Evolutionary conservation across 306 rosid species (phyloP), one percentile per base, ranked within the genome.

Genomic region (Cajanus cajan): DNA sequence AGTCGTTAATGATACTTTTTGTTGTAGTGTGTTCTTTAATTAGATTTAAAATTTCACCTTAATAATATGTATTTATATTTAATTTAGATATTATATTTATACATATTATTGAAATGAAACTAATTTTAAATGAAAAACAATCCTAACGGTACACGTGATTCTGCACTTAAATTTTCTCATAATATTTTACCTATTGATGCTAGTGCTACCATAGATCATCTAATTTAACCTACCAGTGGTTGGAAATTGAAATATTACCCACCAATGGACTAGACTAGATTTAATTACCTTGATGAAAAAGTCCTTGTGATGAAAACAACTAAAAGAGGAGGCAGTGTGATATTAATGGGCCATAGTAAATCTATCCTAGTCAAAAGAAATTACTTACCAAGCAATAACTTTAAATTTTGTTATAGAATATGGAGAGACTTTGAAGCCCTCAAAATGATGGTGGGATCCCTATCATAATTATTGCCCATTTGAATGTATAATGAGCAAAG

Each of bases 301-400:
- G 80, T 52, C 59, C 41, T 73, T 65, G 77, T 55, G 68, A 76
- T 52, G 62, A 50, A 67, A 77, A 68, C 62, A 40, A 58, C 58
- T 47, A 43, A 85, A 88, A 86, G 87, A 79, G 88, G 88, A 85
- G 87, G 93, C 92, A 89, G 71, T 80, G 83, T 81, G 83, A 92
- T 88, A 87, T 89, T 92, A 79, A 75, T 87, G 92, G 93, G 93
- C 92, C 97, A 89, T 70, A 74, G 85, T 81, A 68, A 87, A 86
- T 90, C 92, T 80, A 80, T 80, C 81, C 18, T 77, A 75, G 92
- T 83, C 82, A 88, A 88, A 87, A 82, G 84, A 73, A 86, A 86
- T 82, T 75, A 83, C 85, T 61, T 57, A 45, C 51, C 82, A 74
- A 84, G 84, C 79, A 82, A 82, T 87, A 77, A 77, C 85, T 88